Conservation (phyloP, 495 filamentous ascomycete species). For the Hypoxylon trugodes region DNA sequence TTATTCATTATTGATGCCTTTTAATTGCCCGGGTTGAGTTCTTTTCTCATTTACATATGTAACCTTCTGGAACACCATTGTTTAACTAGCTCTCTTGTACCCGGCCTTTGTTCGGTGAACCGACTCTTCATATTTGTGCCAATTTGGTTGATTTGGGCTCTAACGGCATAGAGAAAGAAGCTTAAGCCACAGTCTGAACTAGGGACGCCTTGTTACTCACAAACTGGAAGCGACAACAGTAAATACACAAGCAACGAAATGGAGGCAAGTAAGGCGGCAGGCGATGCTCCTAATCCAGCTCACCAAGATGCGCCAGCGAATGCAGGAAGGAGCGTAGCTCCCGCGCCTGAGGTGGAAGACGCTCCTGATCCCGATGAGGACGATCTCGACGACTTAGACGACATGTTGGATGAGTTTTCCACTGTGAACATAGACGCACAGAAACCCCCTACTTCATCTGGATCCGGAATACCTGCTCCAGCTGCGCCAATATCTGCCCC, state of each 20-base stretch:
- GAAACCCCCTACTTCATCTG: constrained; percentile 51
- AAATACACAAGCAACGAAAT: constrained; percentile 2
- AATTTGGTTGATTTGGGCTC: constrained; percentile 4
- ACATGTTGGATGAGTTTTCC: constrained; percentile 91
- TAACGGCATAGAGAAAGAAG: background rate
- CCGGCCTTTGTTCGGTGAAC: background rate
- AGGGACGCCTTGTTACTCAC: background rate
- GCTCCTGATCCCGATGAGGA: constrained; percentile 81
- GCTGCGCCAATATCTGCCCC: constrained; percentile 12
- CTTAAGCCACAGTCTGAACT: background rate
- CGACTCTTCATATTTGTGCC: background rate
- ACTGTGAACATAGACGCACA: constrained; percentile 60
- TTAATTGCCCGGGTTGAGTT: background rate
- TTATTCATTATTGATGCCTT: background rate
- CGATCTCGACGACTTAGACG: constrained; percentile 92
- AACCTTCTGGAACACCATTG: background rate
- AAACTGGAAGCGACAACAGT: background rate
- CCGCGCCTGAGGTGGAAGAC: constrained; percentile 50
- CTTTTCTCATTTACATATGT: background rate
- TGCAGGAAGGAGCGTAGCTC: constrained; percentile 32
- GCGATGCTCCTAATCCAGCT: constrained; percentile 17
- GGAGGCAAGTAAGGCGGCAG: constrained; percentile 28
- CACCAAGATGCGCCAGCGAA: constrained; percentile 13
- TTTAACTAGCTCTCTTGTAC: background rate
- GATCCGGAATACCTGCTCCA: constrained; percentile 49